Evolutionary conservation across 495 filamentous ascomycete species (phyloP).

Genomic region (Penicillium pulvis): DNA sequence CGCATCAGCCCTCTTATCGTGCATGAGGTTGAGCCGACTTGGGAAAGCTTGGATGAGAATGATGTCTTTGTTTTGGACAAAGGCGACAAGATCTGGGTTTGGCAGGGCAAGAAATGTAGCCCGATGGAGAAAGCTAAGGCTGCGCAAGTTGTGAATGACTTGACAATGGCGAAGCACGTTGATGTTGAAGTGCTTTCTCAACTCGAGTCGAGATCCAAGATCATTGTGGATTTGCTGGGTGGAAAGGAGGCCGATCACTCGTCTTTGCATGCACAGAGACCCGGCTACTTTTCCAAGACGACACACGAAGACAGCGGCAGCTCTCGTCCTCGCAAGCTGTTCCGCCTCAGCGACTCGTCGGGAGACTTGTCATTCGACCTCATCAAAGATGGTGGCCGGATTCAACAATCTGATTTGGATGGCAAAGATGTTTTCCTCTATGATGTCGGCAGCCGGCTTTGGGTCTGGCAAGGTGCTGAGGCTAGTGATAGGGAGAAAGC

Average conservation of each 20-base stretch:
- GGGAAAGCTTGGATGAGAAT: conserved; percentile 59
- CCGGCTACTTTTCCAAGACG: conserved; percentile 32
- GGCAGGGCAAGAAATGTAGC: conserved; percentile 63
- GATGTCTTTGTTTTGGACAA: conserved; percentile 65
- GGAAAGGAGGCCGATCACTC: conserved; percentile 42
- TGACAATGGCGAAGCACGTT: conserved; percentile 61
- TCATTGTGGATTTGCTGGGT: conserved; percentile 57
- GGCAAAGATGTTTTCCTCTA: conserved; percentile 61
- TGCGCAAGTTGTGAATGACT: conserved; percentile 62
- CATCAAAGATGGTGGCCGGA: conserved; percentile 49
- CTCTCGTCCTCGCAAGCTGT: conserved; percentile 46
- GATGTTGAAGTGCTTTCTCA: conserved; percentile 64
- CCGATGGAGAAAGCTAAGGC: conserved; percentile 68
- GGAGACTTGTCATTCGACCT: conserved; percentile 54
- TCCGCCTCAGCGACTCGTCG: conserved; percentile 56
- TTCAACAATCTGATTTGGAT: conserved; percentile 49
- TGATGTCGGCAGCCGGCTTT: conserved; percentile 52
- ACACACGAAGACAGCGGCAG: conserved; percentile 12
- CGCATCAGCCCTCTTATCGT: conserved; percentile 53
- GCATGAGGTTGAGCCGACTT: conserved; percentile 63
- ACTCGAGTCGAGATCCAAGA: conserved; percentile 51
- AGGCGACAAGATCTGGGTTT: conserved; percentile 63
- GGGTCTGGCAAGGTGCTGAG: conserved; percentile 61
- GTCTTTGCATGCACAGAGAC: conserved; percentile 41
- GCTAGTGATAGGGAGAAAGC: conserved; percentile 57